phyloP scores from a whole-genome alignment of 2,329 filamentous ascomycete genomes.

The Domatiomyces catenatus region DNA sequence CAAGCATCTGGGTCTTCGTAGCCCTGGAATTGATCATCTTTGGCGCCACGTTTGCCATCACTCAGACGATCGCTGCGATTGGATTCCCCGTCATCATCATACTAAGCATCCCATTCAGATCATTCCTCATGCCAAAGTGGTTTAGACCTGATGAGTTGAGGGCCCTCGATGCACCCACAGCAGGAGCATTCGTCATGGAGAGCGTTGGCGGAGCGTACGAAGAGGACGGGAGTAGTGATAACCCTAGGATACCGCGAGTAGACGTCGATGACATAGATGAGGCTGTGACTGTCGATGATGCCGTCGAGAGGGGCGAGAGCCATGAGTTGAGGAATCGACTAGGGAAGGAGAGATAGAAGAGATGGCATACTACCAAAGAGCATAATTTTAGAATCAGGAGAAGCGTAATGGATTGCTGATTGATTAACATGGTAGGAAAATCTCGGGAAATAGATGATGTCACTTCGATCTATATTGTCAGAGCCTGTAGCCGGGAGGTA shows the following conservation, averaged over 20 bases:
- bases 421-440: not conserved
- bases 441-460: not conserved
- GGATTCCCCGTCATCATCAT: constrained; percentile 66
- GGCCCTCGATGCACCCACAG: constrained; percentile 56
- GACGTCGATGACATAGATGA: constrained; percentile 11
- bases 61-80: constrained; percentile 67
- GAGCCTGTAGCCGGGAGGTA: not conserved
- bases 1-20: constrained; percentile 58
- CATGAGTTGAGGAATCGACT: constrained; percentile 20
- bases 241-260: constrained; percentile 7
- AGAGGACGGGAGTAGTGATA: not conserved
- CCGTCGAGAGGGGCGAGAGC: constrained; percentile 28
- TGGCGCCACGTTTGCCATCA: constrained; percentile 66
- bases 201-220: constrained; percentile 51
- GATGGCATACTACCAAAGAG: not conserved
- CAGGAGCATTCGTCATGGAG: constrained; percentile 61
- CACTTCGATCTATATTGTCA: not conserved
- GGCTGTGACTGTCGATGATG: constrained; percentile 20
- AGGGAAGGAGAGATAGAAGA: not conserved
- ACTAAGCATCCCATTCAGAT: constrained; percentile 50
- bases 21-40: constrained; percentile 54
- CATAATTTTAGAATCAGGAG: not conserved
- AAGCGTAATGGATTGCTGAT: not conserved
- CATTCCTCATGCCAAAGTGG: constrained; percentile 46
- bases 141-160: constrained; percentile 47